These are phyloP conservation scores for Claviceps sp. DNA, from an alignment of 2,329 filamentous ascomycete species.

Conservation along the genomic window DNA sequence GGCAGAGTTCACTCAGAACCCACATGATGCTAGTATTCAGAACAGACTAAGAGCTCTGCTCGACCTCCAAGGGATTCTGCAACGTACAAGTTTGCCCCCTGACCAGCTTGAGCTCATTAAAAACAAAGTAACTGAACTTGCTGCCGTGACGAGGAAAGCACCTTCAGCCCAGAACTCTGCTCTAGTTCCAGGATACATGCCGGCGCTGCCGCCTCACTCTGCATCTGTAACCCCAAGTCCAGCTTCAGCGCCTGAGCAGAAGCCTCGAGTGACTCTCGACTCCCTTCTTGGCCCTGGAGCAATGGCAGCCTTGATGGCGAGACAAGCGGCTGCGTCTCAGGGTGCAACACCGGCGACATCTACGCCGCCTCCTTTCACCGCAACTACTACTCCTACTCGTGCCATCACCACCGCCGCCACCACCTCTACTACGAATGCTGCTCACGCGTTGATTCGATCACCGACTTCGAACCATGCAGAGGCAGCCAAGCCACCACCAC, in stretches of 20 bases:
- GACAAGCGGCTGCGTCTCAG: conserved; percentile 37
- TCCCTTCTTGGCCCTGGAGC: conserved; percentile 46
- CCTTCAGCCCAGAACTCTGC: conserved; percentile 26
- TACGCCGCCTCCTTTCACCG: conserved; percentile 19
- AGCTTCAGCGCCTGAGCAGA: conserved; percentile 18
- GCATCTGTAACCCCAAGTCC: conserved; percentile 20
- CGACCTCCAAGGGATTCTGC: conserved; percentile 63
- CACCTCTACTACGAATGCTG: not conserved
- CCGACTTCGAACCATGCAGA: conserved; percentile 32
- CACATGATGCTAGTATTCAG: conserved; percentile 62
- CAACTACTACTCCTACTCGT: conserved; percentile 2
- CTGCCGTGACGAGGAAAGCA: conserved; percentile 45
- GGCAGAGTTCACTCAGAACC: conserved; percentile 60
- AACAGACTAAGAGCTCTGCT: conserved; percentile 72
- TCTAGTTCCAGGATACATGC: conserved; percentile 26
- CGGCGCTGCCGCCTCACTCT: conserved; percentile 14
- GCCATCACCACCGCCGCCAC: conserved; percentile 8
- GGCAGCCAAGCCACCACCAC: conserved; percentile 18
- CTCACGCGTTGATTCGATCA: conserved; percentile 29
- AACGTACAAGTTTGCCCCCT: conserved; percentile 62
- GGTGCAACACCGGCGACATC: conserved; percentile 26
- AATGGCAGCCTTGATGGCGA: conserved; percentile 43
- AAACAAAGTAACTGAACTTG: conserved; percentile 69
- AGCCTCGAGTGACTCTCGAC: conserved; percentile 37
- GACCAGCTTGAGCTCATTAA: conserved; percentile 76